Evolutionary conservation across 2,329 filamentous ascomycete species (phyloP).

Genomic region (Nectriaceae sp.): DNA sequence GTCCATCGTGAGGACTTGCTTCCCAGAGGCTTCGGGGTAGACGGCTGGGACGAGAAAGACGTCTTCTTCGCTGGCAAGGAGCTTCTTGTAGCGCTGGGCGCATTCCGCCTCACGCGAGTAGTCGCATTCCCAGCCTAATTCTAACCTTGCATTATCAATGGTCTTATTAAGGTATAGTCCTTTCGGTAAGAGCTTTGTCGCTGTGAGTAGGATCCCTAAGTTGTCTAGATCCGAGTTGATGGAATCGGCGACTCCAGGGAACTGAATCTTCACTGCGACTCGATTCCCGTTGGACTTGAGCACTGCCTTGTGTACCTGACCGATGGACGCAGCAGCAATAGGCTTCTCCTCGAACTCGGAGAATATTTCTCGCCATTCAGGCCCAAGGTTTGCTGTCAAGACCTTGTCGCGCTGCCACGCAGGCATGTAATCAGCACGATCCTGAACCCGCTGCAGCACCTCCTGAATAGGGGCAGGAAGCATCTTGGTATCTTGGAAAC

Average conservation of each 20-base stretch:
- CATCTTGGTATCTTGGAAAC: conserved; percentile 96
- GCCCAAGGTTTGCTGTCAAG: conserved; percentile 73
- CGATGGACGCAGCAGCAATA: conserved; percentile 94
- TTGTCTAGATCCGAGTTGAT: conserved; percentile 98
- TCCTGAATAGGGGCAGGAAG: conserved; percentile 84
- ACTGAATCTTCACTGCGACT: conserved; percentile 96
- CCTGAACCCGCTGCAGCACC: conserved; percentile 91
- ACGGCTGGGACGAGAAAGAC: conserved; percentile 81
- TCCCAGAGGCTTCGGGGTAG: conserved; percentile 76
- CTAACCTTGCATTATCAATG: conserved; percentile 88
- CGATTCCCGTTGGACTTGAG: conserved; percentile 72
- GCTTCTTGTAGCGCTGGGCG: conserved; percentile 71
- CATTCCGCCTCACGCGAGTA: conserved; percentile 87
- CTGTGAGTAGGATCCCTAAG: conserved; percentile 84
- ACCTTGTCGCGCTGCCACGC: conserved; percentile 89
- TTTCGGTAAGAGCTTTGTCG: conserved; percentile 85
- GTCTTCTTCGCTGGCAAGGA: conserved; percentile 67
- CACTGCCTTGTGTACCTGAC: conserved; percentile 87
- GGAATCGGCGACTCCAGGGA: conserved; percentile 91
- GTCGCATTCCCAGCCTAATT: conserved; percentile 97
- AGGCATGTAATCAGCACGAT: conserved; percentile 98
- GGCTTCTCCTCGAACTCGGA: conserved; percentile 85
- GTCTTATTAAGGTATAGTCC: conserved; percentile 96
- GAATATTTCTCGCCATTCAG: conserved; percentile 84
- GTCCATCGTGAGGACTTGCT: conserved; percentile 89